phyloP scores from a whole-genome alignment of 2,329 filamentous ascomycete genomes.

The Fusarium brachygibbosum region DNA sequence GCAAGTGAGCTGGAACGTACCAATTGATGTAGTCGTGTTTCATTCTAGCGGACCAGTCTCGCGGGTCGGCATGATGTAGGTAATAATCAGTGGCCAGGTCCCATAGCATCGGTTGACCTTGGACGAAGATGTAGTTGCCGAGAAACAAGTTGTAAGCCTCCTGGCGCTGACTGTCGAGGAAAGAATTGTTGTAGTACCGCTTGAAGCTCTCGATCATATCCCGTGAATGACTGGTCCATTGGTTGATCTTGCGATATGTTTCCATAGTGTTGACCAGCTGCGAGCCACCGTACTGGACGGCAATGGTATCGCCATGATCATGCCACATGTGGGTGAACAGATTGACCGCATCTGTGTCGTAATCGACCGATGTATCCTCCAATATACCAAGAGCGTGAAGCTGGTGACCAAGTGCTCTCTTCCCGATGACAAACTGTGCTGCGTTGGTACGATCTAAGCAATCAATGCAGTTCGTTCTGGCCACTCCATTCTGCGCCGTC shows the following conservation, averaged over 20 bases:
- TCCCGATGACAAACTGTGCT: conserved; percentile 97
- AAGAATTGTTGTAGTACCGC: conserved; percentile 98
- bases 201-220: conserved; percentile 99
- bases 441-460: conserved; percentile 97
- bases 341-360: conserved; percentile 95
- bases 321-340: conserved; percentile 99
- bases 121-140: conserved; percentile 91
- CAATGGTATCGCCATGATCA: conserved; percentile 97
- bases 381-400: conserved; percentile 92
- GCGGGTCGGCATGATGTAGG: conserved; percentile 89
- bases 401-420: conserved; percentile 91
- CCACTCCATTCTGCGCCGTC: conserved; percentile 89
- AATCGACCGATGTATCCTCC: conserved; percentile 81
- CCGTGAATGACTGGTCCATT: conserved; percentile 96
- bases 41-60: conserved; percentile 74
- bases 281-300: conserved; percentile 96
- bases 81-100: conserved; percentile 96
- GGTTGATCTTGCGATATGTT: conserved; percentile 98
- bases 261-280: conserved; percentile 99
- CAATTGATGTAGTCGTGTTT: conserved; percentile 86
- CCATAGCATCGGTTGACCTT: conserved; percentile 96
- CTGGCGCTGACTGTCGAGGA: conserved; percentile 96
- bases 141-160: conserved; percentile 98
- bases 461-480: conserved; percentile 97
- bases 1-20: conserved; percentile 82